Evolutionary conservation across 768 basidiomycete species (phyloP).

Genomic region (Russula sp.): DNA sequence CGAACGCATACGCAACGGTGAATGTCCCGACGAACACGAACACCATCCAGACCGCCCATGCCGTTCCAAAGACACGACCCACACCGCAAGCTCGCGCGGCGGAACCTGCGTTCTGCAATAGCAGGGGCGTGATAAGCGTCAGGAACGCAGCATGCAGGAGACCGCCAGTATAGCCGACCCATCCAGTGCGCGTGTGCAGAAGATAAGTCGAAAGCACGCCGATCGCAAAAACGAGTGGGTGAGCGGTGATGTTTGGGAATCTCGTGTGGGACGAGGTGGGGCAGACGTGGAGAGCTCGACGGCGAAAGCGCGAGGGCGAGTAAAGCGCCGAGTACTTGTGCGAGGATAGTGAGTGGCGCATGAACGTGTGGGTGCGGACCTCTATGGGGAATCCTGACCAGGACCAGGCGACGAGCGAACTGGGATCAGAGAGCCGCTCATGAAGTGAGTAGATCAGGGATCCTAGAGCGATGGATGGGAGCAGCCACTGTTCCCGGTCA

Average conservation of each 20-base stretch:
- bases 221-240: conserved; percentile 53
- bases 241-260: conserved; percentile 35
- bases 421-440: conserved; percentile 68
- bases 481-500: conserved; percentile 37
- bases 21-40: conserved; percentile 69
- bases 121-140: conserved; percentile 57
- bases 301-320: conserved; percentile 40
- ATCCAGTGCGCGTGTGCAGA: conserved; percentile 60
- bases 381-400: conserved; percentile 81
- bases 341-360: conserved; percentile 63
- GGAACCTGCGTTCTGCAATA: conserved; percentile 49
- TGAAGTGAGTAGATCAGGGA: conserved; percentile 70
- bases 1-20: conserved; percentile 89
- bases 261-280: background rate
- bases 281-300: background rate
- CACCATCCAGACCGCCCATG: conserved; percentile 59
- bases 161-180: conserved; percentile 70
- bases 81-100: conserved; percentile 37
- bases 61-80: conserved; percentile 51
- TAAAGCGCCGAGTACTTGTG: conserved; percentile 56
- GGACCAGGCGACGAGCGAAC: conserved; percentile 79
- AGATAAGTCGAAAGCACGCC: conserved; percentile 53
- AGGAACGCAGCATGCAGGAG: conserved; percentile 59
- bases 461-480: conserved; percentile 56
- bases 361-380: conserved; percentile 75